Percentiles rank a stretch among this genome's conserved stretches.
Conservation (phyloP, 768 basidiomycete genomes). For the Rhodocollybia butyracea region DNA sequence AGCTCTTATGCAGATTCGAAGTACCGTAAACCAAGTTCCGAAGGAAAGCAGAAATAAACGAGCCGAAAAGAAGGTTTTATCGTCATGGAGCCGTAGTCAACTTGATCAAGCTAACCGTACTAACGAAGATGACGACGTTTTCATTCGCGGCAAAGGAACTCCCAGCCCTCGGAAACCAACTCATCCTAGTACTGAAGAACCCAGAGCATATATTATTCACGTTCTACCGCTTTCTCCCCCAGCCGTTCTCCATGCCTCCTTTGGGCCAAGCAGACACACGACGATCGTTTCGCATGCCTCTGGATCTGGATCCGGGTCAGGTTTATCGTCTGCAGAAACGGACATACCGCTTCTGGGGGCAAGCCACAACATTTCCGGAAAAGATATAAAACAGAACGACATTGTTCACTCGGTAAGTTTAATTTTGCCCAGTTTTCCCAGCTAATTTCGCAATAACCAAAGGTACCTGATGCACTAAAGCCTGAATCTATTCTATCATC, state of each 20-base stretch:
- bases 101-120: neutral
- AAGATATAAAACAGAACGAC: neutral
- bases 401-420: neutral
- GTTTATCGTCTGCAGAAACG: neutral
- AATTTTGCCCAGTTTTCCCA: neutral
- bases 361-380: neutral
- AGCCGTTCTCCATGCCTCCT: neutral
- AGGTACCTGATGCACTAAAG: neutral
- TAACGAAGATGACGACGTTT: no score
- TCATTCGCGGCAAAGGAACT: no score
- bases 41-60: no score
- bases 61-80: neutral
- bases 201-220: neutral
- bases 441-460: neutral
- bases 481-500: neutral
- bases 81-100: neutral
- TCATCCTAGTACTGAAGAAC: no score
- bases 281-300: neutral
- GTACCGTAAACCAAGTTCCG: no score
- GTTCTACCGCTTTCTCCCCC: constrained; percentile 1
- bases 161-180: no score
- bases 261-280: neutral
- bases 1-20: no score
- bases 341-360: neutral
- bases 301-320: neutral